Conservation (phyloP, 768 basidiomycete species). For the Candolleomyces aberdarensis region DNA sequence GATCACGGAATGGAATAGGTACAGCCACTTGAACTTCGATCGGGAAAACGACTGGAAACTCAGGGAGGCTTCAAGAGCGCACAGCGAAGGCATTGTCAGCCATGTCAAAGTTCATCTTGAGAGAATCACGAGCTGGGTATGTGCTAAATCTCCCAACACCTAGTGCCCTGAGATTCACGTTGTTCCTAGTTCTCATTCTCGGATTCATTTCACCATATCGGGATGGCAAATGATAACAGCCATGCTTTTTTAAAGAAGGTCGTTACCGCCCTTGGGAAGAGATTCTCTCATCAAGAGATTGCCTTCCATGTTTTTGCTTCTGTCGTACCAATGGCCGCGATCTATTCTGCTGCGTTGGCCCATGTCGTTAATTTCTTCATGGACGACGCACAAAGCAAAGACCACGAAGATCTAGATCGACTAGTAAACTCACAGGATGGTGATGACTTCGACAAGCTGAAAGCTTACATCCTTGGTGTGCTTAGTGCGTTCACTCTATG, state of each 20-base stretch:
- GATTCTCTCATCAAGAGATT: slow-evolving; percentile 27
- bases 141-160: slow-evolving; percentile 3
- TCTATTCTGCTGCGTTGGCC: slow-evolving; percentile 51
- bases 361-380: too few relatives aligned
- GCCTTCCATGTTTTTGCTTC: slow-evolving; percentile 51
- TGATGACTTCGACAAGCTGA: too few relatives aligned
- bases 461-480: too few relatives aligned
- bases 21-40: slow-evolving; percentile 43
- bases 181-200: slow-evolving; percentile 5
- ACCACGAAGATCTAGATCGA: too few relatives aligned
- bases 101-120: slow-evolving; percentile 30
- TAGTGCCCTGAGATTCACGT: neutral
- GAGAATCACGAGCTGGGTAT: slow-evolving; percentile 19
- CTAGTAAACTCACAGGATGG: too few relatives aligned
- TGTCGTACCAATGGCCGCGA: slow-evolving; percentile 50
- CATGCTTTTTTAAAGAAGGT: slow-evolving; percentile 32
- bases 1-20: slow-evolving; percentile 25
- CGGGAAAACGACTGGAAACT: slow-evolving; percentile 46
- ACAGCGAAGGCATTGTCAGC: slow-evolving; percentile 26
- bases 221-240: slow-evolving; percentile 12
- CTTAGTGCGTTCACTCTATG: too few relatives aligned
- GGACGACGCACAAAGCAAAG: too few relatives aligned
- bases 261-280: slow-evolving; percentile 17
- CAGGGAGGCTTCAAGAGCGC: slow-evolving; percentile 33
- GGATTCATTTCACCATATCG: slow-evolving; percentile 4